Percentiles rank a stretch among this genome's conserved stretches.
Conservation (phyloP, 371 early-diverging fungal species). For the Mortierella sp. region DNA sequence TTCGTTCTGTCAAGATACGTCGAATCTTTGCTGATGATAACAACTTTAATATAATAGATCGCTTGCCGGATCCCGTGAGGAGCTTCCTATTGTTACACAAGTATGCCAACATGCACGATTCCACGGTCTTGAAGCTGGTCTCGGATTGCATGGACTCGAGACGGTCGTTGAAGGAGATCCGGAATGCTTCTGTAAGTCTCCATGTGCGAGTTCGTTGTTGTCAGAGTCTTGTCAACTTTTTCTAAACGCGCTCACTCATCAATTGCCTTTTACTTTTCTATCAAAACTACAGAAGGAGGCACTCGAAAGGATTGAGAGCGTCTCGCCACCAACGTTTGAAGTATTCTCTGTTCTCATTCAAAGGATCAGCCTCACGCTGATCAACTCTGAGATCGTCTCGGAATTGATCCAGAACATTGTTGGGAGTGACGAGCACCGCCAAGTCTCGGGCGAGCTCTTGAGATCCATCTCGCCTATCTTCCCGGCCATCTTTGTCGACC, state of each 20-base stretch:
- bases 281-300: conserved; percentile 68
- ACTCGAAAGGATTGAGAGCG: conserved; percentile 70
- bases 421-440: conserved; percentile 41
- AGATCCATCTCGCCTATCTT: conserved; percentile 56
- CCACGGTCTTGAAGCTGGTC: conserved; percentile 19
- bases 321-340: conserved; percentile 71
- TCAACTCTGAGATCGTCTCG: conserved; percentile 73
- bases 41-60: conserved; percentile 14
- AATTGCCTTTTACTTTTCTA: neutral
- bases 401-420: conserved; percentile 63
- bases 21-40: neutral
- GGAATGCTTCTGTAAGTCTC: conserved; percentile 47
- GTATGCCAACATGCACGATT: conserved; percentile 32
- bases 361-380: conserved; percentile 74
- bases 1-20: neutral
- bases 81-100: conserved; percentile 41
- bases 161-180: conserved; percentile 60
- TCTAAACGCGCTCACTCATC: neutral
- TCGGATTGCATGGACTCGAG: conserved; percentile 49
- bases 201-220: neutral
- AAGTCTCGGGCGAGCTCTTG: conserved; percentile 64
- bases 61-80: conserved; percentile 38
- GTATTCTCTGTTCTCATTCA: conserved; percentile 79
- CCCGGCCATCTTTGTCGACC: conserved; percentile 56
- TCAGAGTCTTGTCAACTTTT: too few species aligned